Evolutionary conservation across 2,329 filamentous ascomycete species (phyloP).

Genomic region (Ceratocystis colombiana): DNA sequence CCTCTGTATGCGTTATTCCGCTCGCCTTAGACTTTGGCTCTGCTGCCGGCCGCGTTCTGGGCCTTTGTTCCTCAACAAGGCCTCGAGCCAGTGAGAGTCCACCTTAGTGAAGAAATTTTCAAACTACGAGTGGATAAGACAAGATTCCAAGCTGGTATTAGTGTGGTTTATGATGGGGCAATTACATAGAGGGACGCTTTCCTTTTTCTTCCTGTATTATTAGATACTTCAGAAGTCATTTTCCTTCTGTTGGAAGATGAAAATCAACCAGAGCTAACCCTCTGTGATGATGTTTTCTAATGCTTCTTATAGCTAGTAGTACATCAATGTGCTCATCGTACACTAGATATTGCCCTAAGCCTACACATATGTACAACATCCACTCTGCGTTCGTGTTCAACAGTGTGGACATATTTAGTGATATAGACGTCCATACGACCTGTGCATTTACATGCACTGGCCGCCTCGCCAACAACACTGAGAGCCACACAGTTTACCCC

Average conservation of each 20-base stretch:
- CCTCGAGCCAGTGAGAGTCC: constrained; percentile 18
- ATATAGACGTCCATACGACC: neutral
- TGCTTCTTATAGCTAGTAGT: too few species aligned
- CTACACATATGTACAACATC: neutral
- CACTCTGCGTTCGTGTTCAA: neutral
- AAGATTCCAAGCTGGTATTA: constrained; percentile 1
- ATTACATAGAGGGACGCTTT: neutral
- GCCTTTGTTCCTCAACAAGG: constrained; percentile 1
- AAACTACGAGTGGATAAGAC: constrained; percentile 10
- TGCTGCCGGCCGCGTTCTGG: neutral
- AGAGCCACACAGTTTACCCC: neutral
- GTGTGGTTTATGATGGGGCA: neutral
- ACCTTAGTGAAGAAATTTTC: constrained; percentile 24
- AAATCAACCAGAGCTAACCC: too few species aligned
- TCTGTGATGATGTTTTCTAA: too few species aligned
- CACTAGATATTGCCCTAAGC: too few species aligned
- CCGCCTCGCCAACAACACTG: neutral
- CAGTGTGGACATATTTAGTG: neutral
- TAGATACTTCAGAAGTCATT: neutral
- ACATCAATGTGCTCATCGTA: too few species aligned
- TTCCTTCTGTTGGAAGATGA: too few species aligned
- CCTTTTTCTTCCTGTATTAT: neutral
- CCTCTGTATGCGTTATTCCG: constrained; percentile 9
- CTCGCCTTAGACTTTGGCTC: constrained; percentile 1
- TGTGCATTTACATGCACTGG: neutral